Evolutionary conservation across 495 filamentous ascomycete species (phyloP), one percentile per base, ranked within the genome.

Genomic region (Podospora comata): DNA sequence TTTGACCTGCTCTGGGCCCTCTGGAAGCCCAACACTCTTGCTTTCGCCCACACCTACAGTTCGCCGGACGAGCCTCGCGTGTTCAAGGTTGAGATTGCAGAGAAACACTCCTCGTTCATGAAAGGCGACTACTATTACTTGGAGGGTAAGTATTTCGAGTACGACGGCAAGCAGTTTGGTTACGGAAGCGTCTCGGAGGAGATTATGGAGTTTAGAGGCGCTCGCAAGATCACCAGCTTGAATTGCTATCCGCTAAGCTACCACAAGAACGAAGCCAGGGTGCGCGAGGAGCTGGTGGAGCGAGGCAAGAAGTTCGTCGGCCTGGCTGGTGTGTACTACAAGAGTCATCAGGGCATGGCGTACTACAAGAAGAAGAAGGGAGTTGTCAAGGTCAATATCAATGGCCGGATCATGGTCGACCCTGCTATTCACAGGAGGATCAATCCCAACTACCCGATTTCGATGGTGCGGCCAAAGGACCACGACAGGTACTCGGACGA

Each of bases 1-100:
- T 97, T 93, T 68, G 93, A 96, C 67, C 85, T 96, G 11, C 77
- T 96, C 4, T 96, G 94, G 94, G 92, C 94, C 2, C 79, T 97
- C 6, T 94, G 92, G 83, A 96, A 96, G 72, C 93, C 94, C 5
- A 94, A 96, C 72, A 92, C 92, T 16, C 86, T 96, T 53, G 90
- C 90, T 1, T 94, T 90, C 72, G 91, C 91, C 0, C 87, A 87
- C 2, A 95, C 92, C 1, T 95, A 96, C 71, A 91, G 91, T 3
- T 89, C 85, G 58, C 77, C 83, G 19, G 92, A 96, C 62, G 91
- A 97, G 73, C 93, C 93, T 1, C 88, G 92, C 39, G 91, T 91
- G n/a, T 94, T 96, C 84, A 94, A 92, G 74, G 88, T 97, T 30
- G 92, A 95, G 66, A 89, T 91, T 65, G 90, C 90, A 1, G 87